These are phyloP conservation scores for Eucalyptus regnans DNA, from an alignment of 345 rosid species.

Conservation along the genomic window DNA sequence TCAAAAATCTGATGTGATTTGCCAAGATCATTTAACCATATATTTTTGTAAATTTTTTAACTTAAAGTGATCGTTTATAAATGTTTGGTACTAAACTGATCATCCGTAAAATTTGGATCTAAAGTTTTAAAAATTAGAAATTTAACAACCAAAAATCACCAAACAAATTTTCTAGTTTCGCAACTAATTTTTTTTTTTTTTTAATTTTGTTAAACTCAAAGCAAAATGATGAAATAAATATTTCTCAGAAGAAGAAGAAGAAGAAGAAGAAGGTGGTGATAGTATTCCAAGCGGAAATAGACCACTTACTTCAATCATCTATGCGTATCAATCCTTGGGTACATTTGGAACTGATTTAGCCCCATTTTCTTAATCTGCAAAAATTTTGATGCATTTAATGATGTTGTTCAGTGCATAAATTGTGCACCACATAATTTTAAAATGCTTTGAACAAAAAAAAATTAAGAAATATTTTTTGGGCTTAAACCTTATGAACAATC, in stretches of 20 bases:
- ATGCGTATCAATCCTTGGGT: neutral
- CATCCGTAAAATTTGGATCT: neutral
- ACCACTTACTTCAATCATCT: neutral
- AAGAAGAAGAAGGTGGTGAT: neutral
- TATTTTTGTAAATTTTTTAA: neutral
- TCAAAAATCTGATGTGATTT: neutral
- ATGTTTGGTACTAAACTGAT: neutral
- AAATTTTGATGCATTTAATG: neutral
- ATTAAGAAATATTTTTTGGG: neutral
- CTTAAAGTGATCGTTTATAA: neutral
- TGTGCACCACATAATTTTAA: neutral
- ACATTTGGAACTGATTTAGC: neutral
- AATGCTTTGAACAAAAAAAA: neutral
- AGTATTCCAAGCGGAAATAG: neutral
- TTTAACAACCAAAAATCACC: neutral
- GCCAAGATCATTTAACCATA: neutral
- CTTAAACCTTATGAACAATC: neutral
- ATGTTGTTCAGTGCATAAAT: neutral
- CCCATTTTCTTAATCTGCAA: neutral
- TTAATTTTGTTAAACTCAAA: neutral
- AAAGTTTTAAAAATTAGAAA: neutral
- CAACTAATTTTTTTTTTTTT: neutral
- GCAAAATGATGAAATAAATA: neutral
- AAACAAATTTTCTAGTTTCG: neutral
- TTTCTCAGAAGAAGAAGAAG: neutral